Percentiles rank a stretch among this genome's conserved stretches.
These are phyloP conservation scores for Talaromyces proteolyticus DNA, from an alignment of 495 filamentous ascomycete species.

Conservation along the genomic window DNA sequence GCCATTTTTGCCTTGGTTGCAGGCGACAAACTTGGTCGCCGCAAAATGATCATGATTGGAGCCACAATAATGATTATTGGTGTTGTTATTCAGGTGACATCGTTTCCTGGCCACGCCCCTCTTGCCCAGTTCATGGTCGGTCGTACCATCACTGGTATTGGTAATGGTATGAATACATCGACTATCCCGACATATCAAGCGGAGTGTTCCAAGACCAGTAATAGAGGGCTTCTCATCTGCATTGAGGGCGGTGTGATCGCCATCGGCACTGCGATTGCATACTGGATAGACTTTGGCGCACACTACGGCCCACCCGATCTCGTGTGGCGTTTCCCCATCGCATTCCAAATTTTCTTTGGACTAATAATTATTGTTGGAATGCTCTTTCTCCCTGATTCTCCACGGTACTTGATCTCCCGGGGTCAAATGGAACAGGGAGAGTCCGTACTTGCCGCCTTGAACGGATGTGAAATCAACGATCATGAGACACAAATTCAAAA, in stretches of 20 bases:
- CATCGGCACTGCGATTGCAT: conserved; percentile 69
- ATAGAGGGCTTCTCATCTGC: conserved; percentile 77
- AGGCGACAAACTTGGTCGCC: conserved; percentile 64
- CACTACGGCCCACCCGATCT: conserved; percentile 59
- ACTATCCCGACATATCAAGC: conserved; percentile 81
- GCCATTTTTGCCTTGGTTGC: conserved; percentile 64
- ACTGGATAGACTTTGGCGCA: conserved; percentile 82
- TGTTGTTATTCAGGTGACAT: conserved; percentile 67
- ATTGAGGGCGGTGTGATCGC: conserved; percentile 78
- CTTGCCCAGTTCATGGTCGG: conserved; percentile 71
- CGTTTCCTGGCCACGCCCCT: conserved; percentile 35
- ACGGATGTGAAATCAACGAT: conserved; percentile 52
- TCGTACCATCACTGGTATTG: conserved; percentile 66
- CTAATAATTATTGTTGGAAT: conserved; percentile 59
- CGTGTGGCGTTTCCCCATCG: conserved; percentile 77
- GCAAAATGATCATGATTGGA: conserved; percentile 53
- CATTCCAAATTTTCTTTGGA: conserved; percentile 74
- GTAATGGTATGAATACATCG: conserved; percentile 73
- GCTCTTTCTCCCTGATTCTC: conserved; percentile 67
- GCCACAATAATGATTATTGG: conserved; percentile 77
- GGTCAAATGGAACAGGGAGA: not conserved
- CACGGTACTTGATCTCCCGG: conserved; percentile 59
- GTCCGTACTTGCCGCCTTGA: conserved; percentile 38
- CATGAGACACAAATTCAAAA: conserved; percentile 53
- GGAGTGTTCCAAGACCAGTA: conserved; percentile 67